Evolutionary conservation across 1,284 basidiomycete species (phyloP).

Genomic region (Coniophora puteana): DNA sequence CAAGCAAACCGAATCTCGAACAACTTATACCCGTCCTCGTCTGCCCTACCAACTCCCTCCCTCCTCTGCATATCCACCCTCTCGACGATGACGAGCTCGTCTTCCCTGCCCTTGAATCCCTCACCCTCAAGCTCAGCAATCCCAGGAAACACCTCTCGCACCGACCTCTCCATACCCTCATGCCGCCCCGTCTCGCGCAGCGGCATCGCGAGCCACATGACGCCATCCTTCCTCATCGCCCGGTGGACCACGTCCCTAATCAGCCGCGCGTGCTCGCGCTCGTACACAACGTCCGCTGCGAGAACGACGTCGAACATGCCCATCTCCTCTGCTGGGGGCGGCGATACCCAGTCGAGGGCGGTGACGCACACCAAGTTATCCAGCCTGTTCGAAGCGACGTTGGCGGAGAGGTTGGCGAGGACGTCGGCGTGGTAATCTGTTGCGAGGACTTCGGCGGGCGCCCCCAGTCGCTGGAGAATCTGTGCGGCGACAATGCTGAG

Average conservation of each 20-base stretch:
- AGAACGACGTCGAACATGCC: slow-evolving; percentile 51
- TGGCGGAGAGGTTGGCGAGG: slow-evolving; percentile 66
- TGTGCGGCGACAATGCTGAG: slow-evolving; percentile 71
- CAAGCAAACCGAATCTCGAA: slow-evolving; percentile 71
- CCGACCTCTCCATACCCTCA: slow-evolving; percentile 53
- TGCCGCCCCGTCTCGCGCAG: slow-evolving; percentile 66
- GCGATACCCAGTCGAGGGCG: slow-evolving; percentile 70
- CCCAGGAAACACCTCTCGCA: slow-evolving; percentile 53
- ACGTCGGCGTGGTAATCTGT: slow-evolving; percentile 83
- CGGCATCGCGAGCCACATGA: slow-evolving; percentile 74
- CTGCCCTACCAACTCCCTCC: slow-evolving; percentile 57
- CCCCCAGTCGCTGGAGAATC: slow-evolving; percentile 35
- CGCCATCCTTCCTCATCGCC: slow-evolving; percentile 40
- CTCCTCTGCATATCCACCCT: slow-evolving; percentile 43
- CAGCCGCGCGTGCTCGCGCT: slow-evolving; percentile 63
- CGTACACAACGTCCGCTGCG: slow-evolving; percentile 74
- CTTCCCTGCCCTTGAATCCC: slow-evolving; percentile 8
- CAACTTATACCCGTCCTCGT: slow-evolving; percentile 65
- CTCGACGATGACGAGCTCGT: slow-evolving; percentile 38
- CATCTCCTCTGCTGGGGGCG: slow-evolving; percentile 32
- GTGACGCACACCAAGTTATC: slow-evolving; percentile 34
- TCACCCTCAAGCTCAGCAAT: slow-evolving; percentile 1
- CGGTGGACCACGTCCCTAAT: slow-evolving; percentile 56
- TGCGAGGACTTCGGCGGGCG: slow-evolving; percentile 46
- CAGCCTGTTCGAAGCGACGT: slow-evolving; percentile 41